These are phyloP conservation scores for Phytophthora boehmeriae DNA, from an alignment of 352 stramenopile species.

Conservation along the genomic window DNA sequence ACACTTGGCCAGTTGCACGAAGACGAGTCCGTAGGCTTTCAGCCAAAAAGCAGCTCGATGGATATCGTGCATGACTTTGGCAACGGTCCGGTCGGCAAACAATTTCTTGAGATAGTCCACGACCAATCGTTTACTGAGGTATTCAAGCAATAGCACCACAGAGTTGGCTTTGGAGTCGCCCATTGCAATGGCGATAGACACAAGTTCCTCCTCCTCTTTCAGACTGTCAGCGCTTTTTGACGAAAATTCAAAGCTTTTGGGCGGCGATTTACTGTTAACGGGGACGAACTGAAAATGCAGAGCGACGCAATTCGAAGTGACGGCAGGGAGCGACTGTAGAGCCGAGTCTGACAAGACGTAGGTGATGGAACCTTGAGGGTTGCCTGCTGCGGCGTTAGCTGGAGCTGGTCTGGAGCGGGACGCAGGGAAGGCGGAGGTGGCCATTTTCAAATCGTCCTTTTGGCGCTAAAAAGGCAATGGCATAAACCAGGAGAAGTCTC, in stretches of 20 bases:
- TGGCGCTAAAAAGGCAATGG: too few relatives aligned
- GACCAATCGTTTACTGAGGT: neutral
- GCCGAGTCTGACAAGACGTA: neutral
- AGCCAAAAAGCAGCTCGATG: conserved; percentile 27
- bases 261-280: neutral
- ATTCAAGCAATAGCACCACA: neutral
- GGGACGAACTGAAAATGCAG: conserved; percentile 3
- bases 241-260: neutral
- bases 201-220: neutral
- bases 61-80: conserved; percentile 34
- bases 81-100: neutral
- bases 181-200: neutral
- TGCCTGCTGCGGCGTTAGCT: neutral
- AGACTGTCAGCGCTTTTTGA: neutral
- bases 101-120: conserved; percentile 2
- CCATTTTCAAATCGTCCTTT: too few relatives aligned
- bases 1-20: conserved; percentile 18
- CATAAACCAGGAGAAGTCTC: too few relatives aligned
- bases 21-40: conserved; percentile 10
- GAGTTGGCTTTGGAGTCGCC: neutral
- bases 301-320: neutral
- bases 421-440: too few relatives aligned
- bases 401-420: neutral
- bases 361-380: neutral
- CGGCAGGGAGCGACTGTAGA: neutral